phyloP scores from a whole-genome alignment of 805 yeast genomes.

The Candida multigemmis region DNA sequence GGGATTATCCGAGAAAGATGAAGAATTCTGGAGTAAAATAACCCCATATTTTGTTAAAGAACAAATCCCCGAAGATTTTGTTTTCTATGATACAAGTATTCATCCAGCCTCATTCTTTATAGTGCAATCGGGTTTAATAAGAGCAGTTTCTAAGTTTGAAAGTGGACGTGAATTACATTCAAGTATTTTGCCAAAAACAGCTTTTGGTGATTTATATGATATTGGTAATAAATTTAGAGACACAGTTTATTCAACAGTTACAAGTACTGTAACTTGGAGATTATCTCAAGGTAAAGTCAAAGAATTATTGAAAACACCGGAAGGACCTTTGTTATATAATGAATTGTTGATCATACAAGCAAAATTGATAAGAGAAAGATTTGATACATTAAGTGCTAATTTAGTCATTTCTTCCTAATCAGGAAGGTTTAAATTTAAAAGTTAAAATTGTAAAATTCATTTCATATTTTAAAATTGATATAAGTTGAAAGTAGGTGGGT shows the following conservation, averaged over 20 bases:
- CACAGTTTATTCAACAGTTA: constrained; percentile 45
- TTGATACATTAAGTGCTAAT: constrained; percentile 69
- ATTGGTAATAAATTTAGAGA: constrained; percentile 30
- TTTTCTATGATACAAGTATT: constrained; percentile 36
- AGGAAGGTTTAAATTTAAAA: no score
- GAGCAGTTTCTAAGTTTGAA: constrained; percentile 28
- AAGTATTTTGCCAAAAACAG: constrained; percentile 59
- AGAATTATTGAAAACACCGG: constrained; percentile 32
- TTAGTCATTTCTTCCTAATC: constrained; percentile 50
- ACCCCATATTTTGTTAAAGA: constrained; percentile 45
- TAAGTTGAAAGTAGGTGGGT: no score
- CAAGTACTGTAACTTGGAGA: constrained; percentile 62
- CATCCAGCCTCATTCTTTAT: constrained; percentile 46
- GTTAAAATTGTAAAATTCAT: no score
- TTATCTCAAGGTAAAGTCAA: constrained; percentile 39
- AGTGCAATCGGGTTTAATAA: constrained; percentile 40
- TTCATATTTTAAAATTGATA: no score
- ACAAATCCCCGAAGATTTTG: constrained; percentile 34
- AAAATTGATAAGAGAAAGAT: constrained; percentile 58
- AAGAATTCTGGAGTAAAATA: constrained; percentile 54
- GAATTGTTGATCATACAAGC: constrained; percentile 58
- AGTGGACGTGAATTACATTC: constrained; percentile 27
- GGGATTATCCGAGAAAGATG: constrained; percentile 42
- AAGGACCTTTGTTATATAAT: constrained; percentile 45
- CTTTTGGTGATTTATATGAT: constrained; percentile 52